Base-by-base conservation (phyloP, 2,329 filamentous ascomycete genomes). In the Fusarium pilosicola region DNA sequence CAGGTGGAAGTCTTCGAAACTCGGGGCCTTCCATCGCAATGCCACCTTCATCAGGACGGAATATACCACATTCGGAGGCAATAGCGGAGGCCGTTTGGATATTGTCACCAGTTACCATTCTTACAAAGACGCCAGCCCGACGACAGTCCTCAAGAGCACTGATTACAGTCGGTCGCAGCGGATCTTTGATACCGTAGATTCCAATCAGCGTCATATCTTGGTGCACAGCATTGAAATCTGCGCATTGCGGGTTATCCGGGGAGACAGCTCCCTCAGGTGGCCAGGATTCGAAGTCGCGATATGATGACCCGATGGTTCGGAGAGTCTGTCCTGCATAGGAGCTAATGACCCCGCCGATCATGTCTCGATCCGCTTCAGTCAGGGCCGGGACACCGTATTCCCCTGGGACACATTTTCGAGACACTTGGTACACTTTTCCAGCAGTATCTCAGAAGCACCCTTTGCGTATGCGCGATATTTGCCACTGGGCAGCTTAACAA, bases 251-350 rank as follows among this genome's bases (percentile, higher is more conserved):
- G 68, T 93, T 92, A 20, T 76, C 73, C n/a, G 89, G 86, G 62
- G 93, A 92, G 22, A 88, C 83, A n/a, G 87, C 90, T 56, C 88
- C 85, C 70, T 92, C 89, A 28, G 87, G 91, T 38, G 93, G 93
- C 92, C 92, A 94, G 60, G 83, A 85, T 57, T 90, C 86, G 69
- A 92, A 94, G 74, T 95, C 93, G 55, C 89, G 88, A 81, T 93
- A 94, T 18, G 93, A 86, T 71, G 94, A 86, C 32, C 88, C 92
- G 67, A 95, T 94, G 3, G 92, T 94, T 63, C 93, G 90, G 24
- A 95, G 87, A 22, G 92, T 94, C 49, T 89, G 85, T 15, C 85
- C 86, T 22, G 90, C 90, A 73, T 92, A 92, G 9, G 85, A 84
- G 59, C 88, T 86, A 74, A 92, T 92, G 62, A 89, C 81, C 39